Evolutionary conservation across 352 stramenopile species (phyloP), one percentile per base, ranked within the genome.

Genomic region (Poterioochromonas sp.): DNA sequence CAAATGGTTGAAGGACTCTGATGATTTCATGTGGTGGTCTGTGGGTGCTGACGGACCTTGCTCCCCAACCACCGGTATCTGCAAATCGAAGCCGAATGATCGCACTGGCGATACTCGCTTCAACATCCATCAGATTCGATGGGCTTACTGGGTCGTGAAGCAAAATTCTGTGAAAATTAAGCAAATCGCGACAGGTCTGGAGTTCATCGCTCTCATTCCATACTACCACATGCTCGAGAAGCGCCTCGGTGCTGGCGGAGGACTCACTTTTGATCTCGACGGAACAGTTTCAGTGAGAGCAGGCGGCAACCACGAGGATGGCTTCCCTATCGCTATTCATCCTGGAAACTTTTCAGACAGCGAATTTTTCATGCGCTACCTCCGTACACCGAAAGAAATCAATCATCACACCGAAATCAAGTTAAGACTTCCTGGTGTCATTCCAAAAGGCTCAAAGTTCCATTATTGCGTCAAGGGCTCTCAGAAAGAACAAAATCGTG

Each of bases 101-200:
- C 2, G 29, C 1, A 35, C 1, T 8, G 65, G 39, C 1, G 65
- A 54, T 37, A 74, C 39, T 26, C 37, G 65, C 1, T 74, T 74
- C 41, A 54, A 74, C 26, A 74, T 74, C 18, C 65, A 74, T n/a
- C 65, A 74, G 40, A 58, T 74, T 15, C 37, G 65, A 58, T 74
- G 65, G 65, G 65, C 65, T 35, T 74, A 58, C 29, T 74, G 65
- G 65, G 65, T 74, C 40, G 65, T 74, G 65, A 74, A 74, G 40
- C 65, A 74, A 54, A 74, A 74, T 39, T 34, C 65, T 40, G 65
- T 74, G 18, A 3, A n/a, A 26, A 35, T 74, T 8, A 51, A 74
- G 22, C 65, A 74, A 40, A 74, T 54, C 20, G 37, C 65, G 18
- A 74, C 65, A 40, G 65, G 65, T 58, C 26, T 58, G 37, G 41